Evolutionary conservation across 352 stramenopile genomes (phyloP), one percentile per base, ranked within the genome.

Genomic region (Halophytophthora batemanensis): DNA sequence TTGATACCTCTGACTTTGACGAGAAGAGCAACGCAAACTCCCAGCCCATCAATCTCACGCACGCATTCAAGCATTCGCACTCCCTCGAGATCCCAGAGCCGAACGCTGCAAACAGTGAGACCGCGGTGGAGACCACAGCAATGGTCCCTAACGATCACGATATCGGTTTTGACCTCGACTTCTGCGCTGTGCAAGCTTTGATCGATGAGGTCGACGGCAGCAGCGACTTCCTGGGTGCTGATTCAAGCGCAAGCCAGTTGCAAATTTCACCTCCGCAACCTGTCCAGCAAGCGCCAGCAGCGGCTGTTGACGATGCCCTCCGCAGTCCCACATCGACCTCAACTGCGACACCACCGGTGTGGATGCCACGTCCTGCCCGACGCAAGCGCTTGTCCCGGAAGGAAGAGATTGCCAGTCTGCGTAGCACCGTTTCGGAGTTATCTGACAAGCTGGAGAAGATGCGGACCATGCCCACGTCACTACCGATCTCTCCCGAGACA

Each of bases 181-280:
- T 54, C 19, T 35, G 45, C 21, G n/a, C 50, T 2, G 45, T 44
- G 15, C 28, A 37, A 10, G 31, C 49, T 39, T 29, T 63, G n/a
- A 25, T 63, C 35, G 50, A 59, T 10, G 31, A 8, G 6, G 23
- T 59, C 37, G 50, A 64, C 25, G 18, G 58, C 8, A 17, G 59
- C 4, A 31, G 25, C 25, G 25, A 31, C 25, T 8, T 31, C 8
- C 25, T 31, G 25, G 25, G 25, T 8, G 8, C 8, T 8, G 25
- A 31, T 31, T 8, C 25, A 31, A 31, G 25, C 25, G 25, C 8
- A 8, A 31, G 25, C 25, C 4, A 31, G 25, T 59, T 8, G 17
- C 41, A 4, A 43, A 45, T 14, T 29, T 54, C 17, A 25, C 3
- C 13, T 39, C 42, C 7, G 8, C 25, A 31, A 8, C 8, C 25